Percentiles rank a stretch among this genome's conserved stretches.
Evolutionary conservation across 305 asterid species (phyloP).

Genomic region (Solanum hybrid): DNA sequence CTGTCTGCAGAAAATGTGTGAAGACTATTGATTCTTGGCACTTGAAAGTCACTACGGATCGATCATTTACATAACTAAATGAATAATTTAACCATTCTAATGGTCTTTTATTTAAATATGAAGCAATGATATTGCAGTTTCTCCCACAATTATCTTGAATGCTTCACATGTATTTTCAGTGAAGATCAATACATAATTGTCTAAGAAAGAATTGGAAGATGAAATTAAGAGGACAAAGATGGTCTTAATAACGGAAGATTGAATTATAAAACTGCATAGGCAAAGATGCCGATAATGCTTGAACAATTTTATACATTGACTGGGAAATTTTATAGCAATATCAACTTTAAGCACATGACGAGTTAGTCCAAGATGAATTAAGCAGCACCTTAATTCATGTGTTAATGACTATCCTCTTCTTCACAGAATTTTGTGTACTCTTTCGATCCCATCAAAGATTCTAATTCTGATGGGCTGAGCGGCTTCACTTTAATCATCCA

Average conservation of each 20-base stretch:
- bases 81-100: neutral
- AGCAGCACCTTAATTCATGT: neutral
- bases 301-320: neutral
- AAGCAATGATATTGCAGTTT: neutral
- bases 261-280: neutral
- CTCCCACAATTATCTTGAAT: neutral
- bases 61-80: neutral
- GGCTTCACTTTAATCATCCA: constrained; percentile 97
- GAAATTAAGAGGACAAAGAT: neutral
- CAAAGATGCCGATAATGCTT: neutral
- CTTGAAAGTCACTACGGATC: neutral
- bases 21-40: neutral
- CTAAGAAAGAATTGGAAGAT: neutral
- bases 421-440: constrained; percentile 80
- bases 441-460: constrained; percentile 48
- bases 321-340: neutral
- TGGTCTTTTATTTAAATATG: neutral
- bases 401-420: constrained; percentile 47
- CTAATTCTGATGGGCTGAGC: constrained; percentile 58
- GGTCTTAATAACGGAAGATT: neutral
- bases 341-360: neutral
- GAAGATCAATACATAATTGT: neutral
- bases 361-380: neutral
- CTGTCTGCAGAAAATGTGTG: neutral
- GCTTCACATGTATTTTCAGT: neutral